Conservation (phyloP, 331 rosid genomes). For the Saraca asoca region DNA sequence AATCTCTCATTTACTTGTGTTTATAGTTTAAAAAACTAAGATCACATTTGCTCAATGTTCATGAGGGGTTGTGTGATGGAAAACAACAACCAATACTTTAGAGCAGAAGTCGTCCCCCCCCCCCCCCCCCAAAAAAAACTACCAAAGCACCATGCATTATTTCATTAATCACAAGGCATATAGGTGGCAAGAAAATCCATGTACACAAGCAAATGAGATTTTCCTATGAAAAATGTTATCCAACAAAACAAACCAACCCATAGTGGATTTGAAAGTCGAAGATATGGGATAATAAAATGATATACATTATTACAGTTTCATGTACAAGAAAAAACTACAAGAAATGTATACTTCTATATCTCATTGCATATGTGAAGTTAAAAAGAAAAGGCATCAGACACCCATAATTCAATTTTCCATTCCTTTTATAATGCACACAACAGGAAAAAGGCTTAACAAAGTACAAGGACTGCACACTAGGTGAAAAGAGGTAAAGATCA, state of each 20-base stretch:
- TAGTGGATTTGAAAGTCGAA: background rate
- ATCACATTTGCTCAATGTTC: too few species aligned
- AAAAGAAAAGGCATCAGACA: background rate
- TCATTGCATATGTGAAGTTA: background rate
- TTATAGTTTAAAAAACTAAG: too few species aligned
- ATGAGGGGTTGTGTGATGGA: too few species aligned
- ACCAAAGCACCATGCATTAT: too few species aligned
- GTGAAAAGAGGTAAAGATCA: background rate
- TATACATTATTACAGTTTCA: too few species aligned
- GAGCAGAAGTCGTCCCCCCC: too few species aligned
- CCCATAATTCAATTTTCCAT: background rate
- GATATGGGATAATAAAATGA: too few species aligned
- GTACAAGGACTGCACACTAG: background rate
- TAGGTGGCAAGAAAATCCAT: background rate
- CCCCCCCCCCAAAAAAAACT: too few species aligned
- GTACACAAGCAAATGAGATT: too few species aligned
- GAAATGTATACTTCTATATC: background rate
- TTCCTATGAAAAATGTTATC: background rate
- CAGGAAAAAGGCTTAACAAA: background rate
- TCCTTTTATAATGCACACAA: background rate
- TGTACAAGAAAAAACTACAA: background rate
- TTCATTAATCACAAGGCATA: background rate
- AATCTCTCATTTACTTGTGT: too few species aligned
- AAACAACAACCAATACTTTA: too few species aligned
- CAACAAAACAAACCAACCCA: background rate